Conservation (phyloP, 257 asterid genomes). For the Nicotiana attenuata region DNA sequence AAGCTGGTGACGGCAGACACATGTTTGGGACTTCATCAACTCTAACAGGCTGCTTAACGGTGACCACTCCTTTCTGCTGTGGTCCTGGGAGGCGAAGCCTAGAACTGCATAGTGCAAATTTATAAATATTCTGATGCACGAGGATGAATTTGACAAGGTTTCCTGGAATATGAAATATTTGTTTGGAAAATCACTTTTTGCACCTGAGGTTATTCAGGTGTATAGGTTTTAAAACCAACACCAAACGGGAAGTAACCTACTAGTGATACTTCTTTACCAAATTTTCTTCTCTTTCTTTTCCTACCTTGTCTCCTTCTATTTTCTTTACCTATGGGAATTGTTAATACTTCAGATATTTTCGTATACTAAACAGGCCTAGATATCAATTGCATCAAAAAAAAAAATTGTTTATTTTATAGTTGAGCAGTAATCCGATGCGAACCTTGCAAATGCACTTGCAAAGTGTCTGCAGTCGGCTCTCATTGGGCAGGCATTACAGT, state of each 20-base stretch:
- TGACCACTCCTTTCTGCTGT: constrained; percentile 7
- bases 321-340: neutral
- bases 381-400: neutral
- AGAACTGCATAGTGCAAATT: constrained; percentile 24
- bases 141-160: neutral
- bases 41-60: constrained; percentile 6
- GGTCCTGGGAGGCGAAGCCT: constrained; percentile 30
- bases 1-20: neutral
- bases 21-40: constrained; percentile 10
- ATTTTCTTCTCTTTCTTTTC: too few species aligned
- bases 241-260: too few species aligned
- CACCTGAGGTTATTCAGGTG: too few species aligned
- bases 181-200: neutral
- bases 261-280: too few species aligned
- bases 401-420: neutral
- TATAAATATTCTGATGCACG: neutral
- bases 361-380: neutral
- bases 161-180: neutral
- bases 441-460: constrained; percentile 63
- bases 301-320: too few species aligned
- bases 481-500: constrained; percentile 59
- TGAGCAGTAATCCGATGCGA: neutral
- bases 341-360: neutral
- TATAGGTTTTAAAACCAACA: too few species aligned
- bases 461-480: constrained; percentile 44